Evolutionary conservation across 2,329 filamentous ascomycete genomes (phyloP).

Genomic region (Cytospora schulzeri): DNA sequence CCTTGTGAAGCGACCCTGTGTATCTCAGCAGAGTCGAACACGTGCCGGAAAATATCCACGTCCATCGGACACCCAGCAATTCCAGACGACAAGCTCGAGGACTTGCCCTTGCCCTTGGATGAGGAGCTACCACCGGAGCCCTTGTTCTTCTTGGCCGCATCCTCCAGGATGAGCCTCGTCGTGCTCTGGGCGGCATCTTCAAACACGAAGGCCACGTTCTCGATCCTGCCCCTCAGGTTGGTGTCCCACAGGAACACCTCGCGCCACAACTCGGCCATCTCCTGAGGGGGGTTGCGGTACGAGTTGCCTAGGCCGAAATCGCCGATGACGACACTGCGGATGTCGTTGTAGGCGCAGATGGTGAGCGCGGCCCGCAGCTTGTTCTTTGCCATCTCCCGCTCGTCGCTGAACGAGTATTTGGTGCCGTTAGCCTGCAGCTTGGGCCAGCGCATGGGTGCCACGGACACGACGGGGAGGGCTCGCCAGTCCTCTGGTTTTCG

Average conservation of each 20-base stretch:
- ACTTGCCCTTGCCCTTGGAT: constrained; percentile 26
- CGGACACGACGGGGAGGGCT: constrained; percentile 71
- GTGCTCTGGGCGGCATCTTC: constrained; percentile 60
- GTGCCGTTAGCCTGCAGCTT: constrained; percentile 69
- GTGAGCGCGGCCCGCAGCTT: constrained; percentile 72
- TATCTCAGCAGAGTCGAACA: constrained; percentile 55
- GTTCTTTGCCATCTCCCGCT: constrained; percentile 70
- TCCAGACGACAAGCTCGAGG: constrained; percentile 26
- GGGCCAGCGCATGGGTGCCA: constrained; percentile 71
- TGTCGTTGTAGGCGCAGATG: constrained; percentile 65
- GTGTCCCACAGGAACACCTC: constrained; percentile 65
- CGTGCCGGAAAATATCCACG: constrained; percentile 54
- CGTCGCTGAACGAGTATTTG: constrained; percentile 71
- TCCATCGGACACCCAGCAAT: constrained; percentile 41
- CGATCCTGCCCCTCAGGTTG: constrained; percentile 63
- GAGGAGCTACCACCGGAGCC: constrained; percentile 37
- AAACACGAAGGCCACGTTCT: constrained; percentile 65
- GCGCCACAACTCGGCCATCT: constrained; percentile 67
- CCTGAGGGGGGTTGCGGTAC: constrained; percentile 65
- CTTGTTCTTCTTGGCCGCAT: constrained; percentile 55
- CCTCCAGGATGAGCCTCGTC: constrained; percentile 54
- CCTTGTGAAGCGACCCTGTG: constrained; percentile 51
- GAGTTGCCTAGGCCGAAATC: constrained; percentile 67
- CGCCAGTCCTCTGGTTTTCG: constrained; percentile 55
- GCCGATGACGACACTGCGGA: constrained; percentile 61